These are phyloP conservation scores for Aeschynomene evenia DNA, from an alignment of 306 rosid genomes.

Conservation along the genomic window DNA sequence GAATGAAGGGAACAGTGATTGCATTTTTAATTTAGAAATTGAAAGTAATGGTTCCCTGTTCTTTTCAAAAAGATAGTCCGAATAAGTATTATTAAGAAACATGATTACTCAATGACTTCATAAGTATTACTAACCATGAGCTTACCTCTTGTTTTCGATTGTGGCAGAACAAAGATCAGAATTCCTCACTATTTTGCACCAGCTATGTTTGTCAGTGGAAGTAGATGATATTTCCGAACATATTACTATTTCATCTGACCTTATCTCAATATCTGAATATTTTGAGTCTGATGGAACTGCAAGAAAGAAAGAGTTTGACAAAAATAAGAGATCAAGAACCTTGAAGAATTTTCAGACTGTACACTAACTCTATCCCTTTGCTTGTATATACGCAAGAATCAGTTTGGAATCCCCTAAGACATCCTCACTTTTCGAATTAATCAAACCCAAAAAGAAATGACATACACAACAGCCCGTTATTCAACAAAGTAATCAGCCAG, in stretches of 20 bases:
- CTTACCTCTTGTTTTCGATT: conserved; percentile 59
- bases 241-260: conserved; percentile 50
- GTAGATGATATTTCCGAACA: conserved; percentile 53
- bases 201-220: conserved; percentile 49
- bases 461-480: background rate
- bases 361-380: background rate
- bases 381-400: background rate
- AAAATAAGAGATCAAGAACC: conserved; percentile 33
- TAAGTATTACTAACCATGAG: background rate
- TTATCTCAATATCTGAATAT: conserved; percentile 63
- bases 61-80: background rate
- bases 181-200: conserved; percentile 78
- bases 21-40: conserved; percentile 1
- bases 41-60: conserved; percentile 6
- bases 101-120: background rate
- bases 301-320: conserved; percentile 19
- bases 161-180: conserved; percentile 69
- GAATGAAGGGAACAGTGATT: background rate
- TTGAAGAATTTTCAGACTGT: background rate
- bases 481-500: background rate
- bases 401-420: conserved; percentile 5
- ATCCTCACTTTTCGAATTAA: conserved; percentile 15
- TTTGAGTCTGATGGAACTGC: conserved; percentile 65
- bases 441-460: background rate
- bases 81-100: background rate